Conservation (phyloP, 1,284 basidiomycete genomes). For the Irpex lacteus region DNA sequence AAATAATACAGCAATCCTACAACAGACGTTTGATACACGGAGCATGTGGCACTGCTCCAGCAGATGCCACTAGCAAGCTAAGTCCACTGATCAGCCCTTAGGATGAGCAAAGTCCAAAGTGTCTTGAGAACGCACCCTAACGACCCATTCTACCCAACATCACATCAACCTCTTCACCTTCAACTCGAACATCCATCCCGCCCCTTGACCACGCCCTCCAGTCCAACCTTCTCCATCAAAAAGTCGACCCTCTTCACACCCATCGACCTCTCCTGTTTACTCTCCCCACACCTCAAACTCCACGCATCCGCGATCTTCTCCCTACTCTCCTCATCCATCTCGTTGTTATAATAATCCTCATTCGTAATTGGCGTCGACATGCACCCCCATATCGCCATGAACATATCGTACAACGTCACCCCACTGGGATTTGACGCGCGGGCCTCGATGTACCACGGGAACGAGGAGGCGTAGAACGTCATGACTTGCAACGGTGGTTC, state of each 20-base stretch:
- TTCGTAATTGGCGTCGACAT: slow-evolving; percentile 27
- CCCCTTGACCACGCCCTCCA: slow-evolving; percentile 29
- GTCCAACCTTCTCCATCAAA: slow-evolving; percentile 26
- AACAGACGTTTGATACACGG: neutral
- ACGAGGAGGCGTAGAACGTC: slow-evolving; percentile 45
- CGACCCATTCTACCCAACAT: neutral
- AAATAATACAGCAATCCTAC: neutral
- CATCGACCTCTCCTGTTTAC: slow-evolving; percentile 19
- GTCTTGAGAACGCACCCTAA: no score
- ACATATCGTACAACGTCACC: slow-evolving; percentile 52
- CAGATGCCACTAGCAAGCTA: no score
- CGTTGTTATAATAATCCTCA: slow-evolving; percentile 30
- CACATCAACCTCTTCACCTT: slow-evolving; percentile 23
- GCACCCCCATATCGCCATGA: slow-evolving; percentile 34
- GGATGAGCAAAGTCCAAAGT: no score
- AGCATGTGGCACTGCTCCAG: neutral
- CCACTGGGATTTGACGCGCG: slow-evolving; percentile 41
- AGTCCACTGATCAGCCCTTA: no score
- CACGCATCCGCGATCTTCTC: slow-evolving; percentile 24
- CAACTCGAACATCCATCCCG: slow-evolving; percentile 31
- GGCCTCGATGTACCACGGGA: slow-evolving; percentile 61
- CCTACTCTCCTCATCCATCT: slow-evolving; percentile 27
- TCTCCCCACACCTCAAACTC: slow-evolving; percentile 19
- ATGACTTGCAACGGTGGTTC: slow-evolving; percentile 43
- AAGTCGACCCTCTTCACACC: slow-evolving; percentile 32